Evolutionary conservation across 768 basidiomycete genomes (phyloP), one percentile per base, ranked within the genome.

Genomic region (Pulveroboletus sp.): DNA sequence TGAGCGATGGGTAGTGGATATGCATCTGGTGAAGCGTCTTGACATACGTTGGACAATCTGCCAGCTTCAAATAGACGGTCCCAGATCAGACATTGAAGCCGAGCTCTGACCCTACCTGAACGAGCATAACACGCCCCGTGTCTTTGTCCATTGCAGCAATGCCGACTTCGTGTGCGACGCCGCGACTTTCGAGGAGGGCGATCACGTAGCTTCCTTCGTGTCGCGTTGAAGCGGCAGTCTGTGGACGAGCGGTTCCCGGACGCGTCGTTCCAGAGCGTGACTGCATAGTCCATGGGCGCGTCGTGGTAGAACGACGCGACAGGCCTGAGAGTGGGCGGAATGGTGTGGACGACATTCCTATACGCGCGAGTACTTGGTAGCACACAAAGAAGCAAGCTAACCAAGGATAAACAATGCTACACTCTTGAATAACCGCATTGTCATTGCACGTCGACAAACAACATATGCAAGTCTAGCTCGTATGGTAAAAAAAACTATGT

Each of bases 21-120:
- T 89, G 83, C 81, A 92, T 82, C 53, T 92, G 90, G 60, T 92
- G 88, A 17, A 93, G 67, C 0, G 90, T 89, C 66, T 93, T 93
- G 50, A 91, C 84, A 54, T 92, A 94, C 13, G 92, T 93, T 47
- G 89, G 83, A 49, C 86, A 86, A 62, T 97, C 94, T 31, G 85
- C 81, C 25, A 92, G 75, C 90, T 94, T 49, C 16, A 29, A 36
- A 13, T 9, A 19, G 4, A 38, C 9, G 19, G 8, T 5, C 24
- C 16, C 25, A 23, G 32, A 12, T 53, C 40, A 39, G 43, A 43
- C 32, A 19, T 48, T 11, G 20, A 44, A 39, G 29, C 33, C n/a
- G 32, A 33, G 9, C 45, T 19, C 33, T 35, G 21, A 40, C 10
- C 59, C n/a, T 40, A 86, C 91, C 77, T 95, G 92, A 16, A 91